Conservation (phyloP, 129 eudicot species). For the Pittosporum tobira region DNA sequence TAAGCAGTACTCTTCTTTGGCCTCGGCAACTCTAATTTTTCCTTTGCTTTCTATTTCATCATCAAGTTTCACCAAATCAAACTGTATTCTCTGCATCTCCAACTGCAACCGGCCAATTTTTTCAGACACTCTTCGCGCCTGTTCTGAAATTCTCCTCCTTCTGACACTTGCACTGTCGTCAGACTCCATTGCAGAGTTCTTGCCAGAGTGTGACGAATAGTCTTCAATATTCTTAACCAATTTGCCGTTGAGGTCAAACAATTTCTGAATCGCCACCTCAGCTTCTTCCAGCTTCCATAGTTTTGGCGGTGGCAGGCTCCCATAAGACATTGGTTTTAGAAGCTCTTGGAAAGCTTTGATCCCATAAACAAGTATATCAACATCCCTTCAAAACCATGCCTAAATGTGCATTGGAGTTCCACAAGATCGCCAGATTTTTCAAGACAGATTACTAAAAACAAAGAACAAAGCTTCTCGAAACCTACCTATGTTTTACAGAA, state of each 20-base stretch:
- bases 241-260: slow-evolving; percentile 64
- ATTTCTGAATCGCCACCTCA: slow-evolving; percentile 49
- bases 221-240: slow-evolving; percentile 53
- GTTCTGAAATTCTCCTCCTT: slow-evolving; percentile 55
- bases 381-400: no score
- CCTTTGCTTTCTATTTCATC: slow-evolving; percentile 40
- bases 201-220: slow-evolving; percentile 8
- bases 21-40: slow-evolving; percentile 30
- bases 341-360: no score
- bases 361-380: no score
- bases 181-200: slow-evolving; percentile 25
- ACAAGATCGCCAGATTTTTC: no score
- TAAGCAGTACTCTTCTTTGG: slow-evolving; percentile 56
- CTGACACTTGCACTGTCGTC: slow-evolving; percentile 38
- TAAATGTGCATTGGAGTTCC: no score
- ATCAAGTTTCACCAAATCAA: slow-evolving; percentile 61
- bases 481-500: no score
- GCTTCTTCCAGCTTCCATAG: slow-evolving; percentile 74
- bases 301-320: no score
- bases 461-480: no score
- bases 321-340: no score
- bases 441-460: no score
- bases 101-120: slow-evolving; percentile 79
- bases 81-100: slow-evolving; percentile 83
- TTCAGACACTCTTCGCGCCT: slow-evolving; percentile 69